These are phyloP conservation scores for Bimuria novae-zelandiae DNA, from an alignment of 2,329 filamentous ascomycete genomes.

Conservation along the genomic window DNA sequence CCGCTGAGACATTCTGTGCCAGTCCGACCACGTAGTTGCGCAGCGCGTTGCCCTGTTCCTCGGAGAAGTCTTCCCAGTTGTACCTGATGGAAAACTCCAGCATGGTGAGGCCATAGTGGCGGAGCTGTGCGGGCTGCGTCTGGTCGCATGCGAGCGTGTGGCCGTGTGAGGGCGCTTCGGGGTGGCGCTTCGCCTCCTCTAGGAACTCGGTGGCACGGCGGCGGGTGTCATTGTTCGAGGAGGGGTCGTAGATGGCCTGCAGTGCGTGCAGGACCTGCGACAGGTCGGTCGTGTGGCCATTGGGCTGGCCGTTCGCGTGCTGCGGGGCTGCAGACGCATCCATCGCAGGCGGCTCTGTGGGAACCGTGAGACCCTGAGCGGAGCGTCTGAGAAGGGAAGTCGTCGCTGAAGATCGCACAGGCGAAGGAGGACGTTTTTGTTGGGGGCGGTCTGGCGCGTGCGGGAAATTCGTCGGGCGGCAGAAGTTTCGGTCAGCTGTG, in stretches of 20 bases:
- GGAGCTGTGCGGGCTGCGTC: conserved; percentile 76
- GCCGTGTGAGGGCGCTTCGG: conserved; percentile 82
- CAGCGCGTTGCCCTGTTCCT: conserved; percentile 69
- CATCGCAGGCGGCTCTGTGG: conserved; percentile 35
- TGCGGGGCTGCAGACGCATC: conserved; percentile 37
- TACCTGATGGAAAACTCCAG: conserved; percentile 89
- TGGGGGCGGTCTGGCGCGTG: conserved; percentile 3
- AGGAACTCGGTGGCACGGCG: conserved; percentile 84
- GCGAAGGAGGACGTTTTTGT: conserved; percentile 9
- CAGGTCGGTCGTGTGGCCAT: conserved; percentile 46
- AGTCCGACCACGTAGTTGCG: conserved; percentile 79
- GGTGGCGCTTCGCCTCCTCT: conserved; percentile 79
- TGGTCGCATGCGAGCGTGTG: conserved; percentile 79
- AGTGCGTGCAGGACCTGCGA: conserved; percentile 81
- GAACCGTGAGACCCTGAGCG: not conserved
- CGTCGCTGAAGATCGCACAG: conserved; percentile 6
- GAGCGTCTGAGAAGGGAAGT: conserved; percentile 13
- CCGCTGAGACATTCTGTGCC: conserved; percentile 69
- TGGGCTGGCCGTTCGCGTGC: conserved; percentile 22
- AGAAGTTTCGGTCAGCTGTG: conserved; percentile 3
- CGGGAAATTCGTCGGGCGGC: conserved; percentile 2
- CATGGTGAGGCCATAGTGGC: conserved; percentile 91
- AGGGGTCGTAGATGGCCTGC: conserved; percentile 81
- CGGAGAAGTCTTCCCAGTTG: conserved; percentile 74
- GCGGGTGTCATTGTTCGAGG: conserved; percentile 79